Conservation (phyloP, 805 yeast species). For the Phaffomyces thermotolerans region DNA sequence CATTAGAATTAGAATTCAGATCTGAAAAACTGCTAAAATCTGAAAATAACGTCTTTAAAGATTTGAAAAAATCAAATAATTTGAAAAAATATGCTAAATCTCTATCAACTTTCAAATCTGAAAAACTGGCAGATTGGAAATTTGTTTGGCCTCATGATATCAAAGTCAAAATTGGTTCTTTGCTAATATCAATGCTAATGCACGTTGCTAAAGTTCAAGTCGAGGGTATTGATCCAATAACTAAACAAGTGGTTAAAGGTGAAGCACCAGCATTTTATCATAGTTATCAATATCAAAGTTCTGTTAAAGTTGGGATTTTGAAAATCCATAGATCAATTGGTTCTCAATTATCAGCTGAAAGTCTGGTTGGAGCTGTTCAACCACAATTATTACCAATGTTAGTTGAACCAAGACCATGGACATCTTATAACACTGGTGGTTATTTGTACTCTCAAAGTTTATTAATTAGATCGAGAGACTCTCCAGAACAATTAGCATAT, state of each 20-base stretch:
- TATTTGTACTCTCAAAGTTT: constrained; percentile 57
- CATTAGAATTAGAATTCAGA: constrained; percentile 77
- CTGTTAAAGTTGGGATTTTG: constrained; percentile 75
- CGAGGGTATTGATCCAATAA: constrained; percentile 71
- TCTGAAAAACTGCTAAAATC: constrained; percentile 55
- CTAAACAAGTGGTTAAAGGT: constrained; percentile 59
- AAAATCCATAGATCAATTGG: constrained; percentile 66
- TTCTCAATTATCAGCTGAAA: constrained; percentile 58
- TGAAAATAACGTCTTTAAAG: constrained; percentile 49
- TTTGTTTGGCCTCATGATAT: constrained; percentile 49
- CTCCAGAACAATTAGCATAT: constrained; percentile 87
- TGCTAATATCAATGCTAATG: constrained; percentile 63
- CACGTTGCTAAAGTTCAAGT: constrained; percentile 81
- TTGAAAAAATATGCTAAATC: constrained; percentile 21
- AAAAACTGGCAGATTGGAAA: constrained; percentile 29
- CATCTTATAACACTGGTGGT: constrained; percentile 76
- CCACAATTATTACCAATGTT: constrained; percentile 94
- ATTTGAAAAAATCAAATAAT: constrained; percentile 33
- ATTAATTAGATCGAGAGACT: constrained; percentile 70
- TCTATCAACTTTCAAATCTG: constrained; percentile 28
- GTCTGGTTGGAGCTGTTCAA: constrained; percentile 55
- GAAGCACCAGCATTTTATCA: constrained; percentile 88
- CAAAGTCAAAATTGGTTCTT: constrained; percentile 74
- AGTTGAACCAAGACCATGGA: constrained; percentile 87
- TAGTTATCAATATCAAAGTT: constrained; percentile 72